Base-by-base conservation (phyloP, 768 basidiomycete genomes). In the Mycena floridula region DNA sequence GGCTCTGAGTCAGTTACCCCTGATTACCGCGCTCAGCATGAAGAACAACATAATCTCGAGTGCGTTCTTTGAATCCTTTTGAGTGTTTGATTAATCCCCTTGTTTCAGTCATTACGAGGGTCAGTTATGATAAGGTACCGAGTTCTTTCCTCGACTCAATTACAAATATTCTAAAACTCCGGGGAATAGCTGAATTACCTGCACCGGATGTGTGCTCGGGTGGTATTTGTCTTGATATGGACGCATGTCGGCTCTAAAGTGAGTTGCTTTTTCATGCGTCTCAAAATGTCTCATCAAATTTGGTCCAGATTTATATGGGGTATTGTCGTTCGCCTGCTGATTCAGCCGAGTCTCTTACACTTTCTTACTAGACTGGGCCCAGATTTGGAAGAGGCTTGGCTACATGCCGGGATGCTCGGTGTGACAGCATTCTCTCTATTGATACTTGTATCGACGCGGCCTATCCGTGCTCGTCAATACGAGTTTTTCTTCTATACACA, bases 41-140 rank as follows among this genome's bases (percentile, higher is more conserved):
- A 77, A 77, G 59, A 72, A 77, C 54, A 77, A 77, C 37, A 7
- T 69, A 24, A 60, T 77, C 20, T 64, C 69, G 6, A 30, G 69
- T 68, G 37, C 6, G 65, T 57, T 11, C 37, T 11, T 16, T n/a
- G 5, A 24, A 16, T 16, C 20, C n/a, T 16, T 25, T 3, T 7
- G 8, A 3, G 12, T 3, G 6, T 25, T 24, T 26, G 4, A 7
- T 24, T n/a, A 39, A 26, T 25, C 5, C 12, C 8, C n/a, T n/a
- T n/a, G 25, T 16, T 2, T 8, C 43, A 71, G 69, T 61, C 7
- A 45, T 72, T 28, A 70, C 70, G 6, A 65, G 69, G 2, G 57
- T 72, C 40, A 60, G 65, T 42, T 64, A 52, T 26, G 55, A 56
- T 28, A 52, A 54, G 45, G 53, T 36, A 27, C 6, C 42, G 39